Base-by-base conservation (phyloP, 148 eudicot genomes). In the Cornus controversa region DNA sequence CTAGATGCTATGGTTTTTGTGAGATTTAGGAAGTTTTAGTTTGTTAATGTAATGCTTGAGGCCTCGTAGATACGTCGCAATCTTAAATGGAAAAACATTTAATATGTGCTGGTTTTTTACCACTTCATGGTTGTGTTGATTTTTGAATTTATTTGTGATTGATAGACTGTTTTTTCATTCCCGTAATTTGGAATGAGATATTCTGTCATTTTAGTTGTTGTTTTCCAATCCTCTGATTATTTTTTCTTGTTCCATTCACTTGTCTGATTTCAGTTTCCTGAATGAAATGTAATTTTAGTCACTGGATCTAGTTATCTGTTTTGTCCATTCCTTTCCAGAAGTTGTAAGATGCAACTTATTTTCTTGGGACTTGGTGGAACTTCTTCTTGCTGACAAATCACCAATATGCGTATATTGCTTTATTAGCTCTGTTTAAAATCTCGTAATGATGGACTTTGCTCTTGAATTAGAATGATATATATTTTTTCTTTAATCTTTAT, bases 1-100 rank as follows among this genome's bases (percentile, higher is more conserved):
- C 15, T 82, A 75, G 82, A 75, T 27, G 53, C 68, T 80, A 65
- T 54, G 71, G 66, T 62, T 74, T 69, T 20, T 5, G 26, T 36
- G 58, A 29, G 8, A 5, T 63, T 71, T 27, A 65, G 22, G 25
- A 23, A 8, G 23, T 74, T 8, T 75, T 42, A 14, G 23, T 14
- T 74, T 31, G 25, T 57, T 10, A 53, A 8, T 10, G 42, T 76
- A n/a, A 23, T 68, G 20, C 34, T 27, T 28, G 27, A n/a, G 28
- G 58, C 40, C 3, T 66, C 66, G 53, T 67, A 9, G 60, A 6
- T 28, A 10, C 28, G 50, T 31, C 29, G 79, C 36, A 31, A n/a
- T 24, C 67, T 24, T 34, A 68, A 58, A 65, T 31, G 74, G 73
- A 77, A 77, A 69, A 65, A n/a, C 57, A 40, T 63, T 40, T 53